A percentile compares a stretch with the other conserved stretches of the same genome.
These are phyloP conservation scores for Coccomyxa subellipsoidea DNA, from an alignment of 163 green algal genomes.

Conservation along the genomic window DNA sequence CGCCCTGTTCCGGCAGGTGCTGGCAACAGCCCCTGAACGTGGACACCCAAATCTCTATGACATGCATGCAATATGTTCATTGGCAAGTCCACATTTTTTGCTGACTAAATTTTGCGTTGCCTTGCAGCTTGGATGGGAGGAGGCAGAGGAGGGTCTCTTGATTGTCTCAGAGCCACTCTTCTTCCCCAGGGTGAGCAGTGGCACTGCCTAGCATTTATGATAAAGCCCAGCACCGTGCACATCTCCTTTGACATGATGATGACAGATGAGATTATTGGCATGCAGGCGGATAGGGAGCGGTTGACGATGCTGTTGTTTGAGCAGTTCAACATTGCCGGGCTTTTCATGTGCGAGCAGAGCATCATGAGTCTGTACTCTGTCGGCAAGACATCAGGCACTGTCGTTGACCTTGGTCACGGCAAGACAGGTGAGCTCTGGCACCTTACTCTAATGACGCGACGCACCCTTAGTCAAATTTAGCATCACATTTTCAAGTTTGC, in stretches of 20 bases:
- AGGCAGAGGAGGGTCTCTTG: not conserved
- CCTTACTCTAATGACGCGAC: too few species aligned
- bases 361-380: conserved; percentile 69
- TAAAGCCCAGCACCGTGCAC: too few species aligned
- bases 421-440: conserved; percentile 57
- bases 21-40: not conserved
- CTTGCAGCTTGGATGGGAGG: conserved; percentile 8
- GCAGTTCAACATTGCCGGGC: conserved; percentile 64
- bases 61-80: not conserved
- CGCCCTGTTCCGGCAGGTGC: not conserved
- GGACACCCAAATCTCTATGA: not conserved
- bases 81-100: too few species aligned
- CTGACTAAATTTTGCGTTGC: not conserved
- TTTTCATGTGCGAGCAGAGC: conserved; percentile 57
- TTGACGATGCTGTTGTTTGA: conserved; percentile 81
- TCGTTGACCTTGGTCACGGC: conserved; percentile 75
- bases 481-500: too few species aligned
- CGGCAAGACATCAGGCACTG: conserved; percentile 58
- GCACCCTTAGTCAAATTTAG: too few species aligned
- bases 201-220: not conserved
- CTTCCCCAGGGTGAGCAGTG: not conserved
- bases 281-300: conserved; percentile 60
- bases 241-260: too few species aligned
- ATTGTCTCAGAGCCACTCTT: conserved; percentile 13
- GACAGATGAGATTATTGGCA: too few species aligned